Percentiles rank a stretch among this genome's conserved stretches.
phyloP scores from a whole-genome alignment of 2,329 filamentous ascomycete genomes.

The Microsporum canis region DNA sequence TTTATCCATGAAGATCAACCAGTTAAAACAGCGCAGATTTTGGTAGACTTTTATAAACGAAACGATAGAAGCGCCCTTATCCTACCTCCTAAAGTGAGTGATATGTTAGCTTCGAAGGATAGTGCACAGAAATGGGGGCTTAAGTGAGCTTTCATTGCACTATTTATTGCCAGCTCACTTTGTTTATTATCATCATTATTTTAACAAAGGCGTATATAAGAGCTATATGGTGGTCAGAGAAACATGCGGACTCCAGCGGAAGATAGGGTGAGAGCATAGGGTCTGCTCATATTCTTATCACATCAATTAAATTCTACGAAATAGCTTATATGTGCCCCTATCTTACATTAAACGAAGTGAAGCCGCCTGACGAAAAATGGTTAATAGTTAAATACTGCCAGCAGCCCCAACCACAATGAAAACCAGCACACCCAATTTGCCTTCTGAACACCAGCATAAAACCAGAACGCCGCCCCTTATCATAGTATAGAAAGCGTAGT shows the following conservation, averaged over 20 bases:
- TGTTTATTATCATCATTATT: neutral
- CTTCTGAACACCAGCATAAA: neutral
- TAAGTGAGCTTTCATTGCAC: slow-evolving; percentile 16
- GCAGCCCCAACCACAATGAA: neutral
- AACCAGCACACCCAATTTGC: neutral
- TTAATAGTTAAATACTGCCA: neutral
- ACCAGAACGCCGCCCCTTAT: neutral
- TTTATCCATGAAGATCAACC: slow-evolving; percentile 95
- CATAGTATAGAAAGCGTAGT: neutral
- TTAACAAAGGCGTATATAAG: neutral
- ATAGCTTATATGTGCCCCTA: neutral
- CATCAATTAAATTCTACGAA: neutral
- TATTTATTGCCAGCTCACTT: neutral
- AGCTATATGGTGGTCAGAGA: too few species aligned
- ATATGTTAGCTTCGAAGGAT: slow-evolving; percentile 41
- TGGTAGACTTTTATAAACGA: slow-evolving; percentile 82
- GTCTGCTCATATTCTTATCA: neutral
- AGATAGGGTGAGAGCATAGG: neutral
- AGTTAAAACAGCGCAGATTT: slow-evolving; percentile 70
- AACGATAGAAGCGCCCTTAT: slow-evolving; percentile 81
- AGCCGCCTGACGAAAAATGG: neutral
- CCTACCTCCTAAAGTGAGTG: slow-evolving; percentile 81
- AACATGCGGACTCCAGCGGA: neutral
- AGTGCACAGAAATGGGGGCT: slow-evolving; percentile 23
- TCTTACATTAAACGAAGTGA: neutral